Conservation (phyloP, 106 monocot species). For the Allium sativum region DNA sequence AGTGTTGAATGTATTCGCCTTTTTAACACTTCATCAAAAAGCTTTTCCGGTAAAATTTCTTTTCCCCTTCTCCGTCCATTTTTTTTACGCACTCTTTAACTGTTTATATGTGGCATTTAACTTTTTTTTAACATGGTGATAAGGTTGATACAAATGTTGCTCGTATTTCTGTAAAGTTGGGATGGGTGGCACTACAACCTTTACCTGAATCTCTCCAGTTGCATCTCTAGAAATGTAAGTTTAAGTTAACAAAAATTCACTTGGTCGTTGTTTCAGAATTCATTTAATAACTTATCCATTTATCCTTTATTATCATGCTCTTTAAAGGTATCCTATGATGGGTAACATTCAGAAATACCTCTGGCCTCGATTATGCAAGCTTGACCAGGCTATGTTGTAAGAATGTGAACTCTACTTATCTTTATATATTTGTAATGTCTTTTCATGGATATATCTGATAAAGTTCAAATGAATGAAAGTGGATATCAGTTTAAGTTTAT, state of each 20-base stretch:
- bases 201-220: constrained; percentile 92
- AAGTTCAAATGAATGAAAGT: neutral
- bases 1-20: constrained; percentile 97
- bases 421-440: too few species aligned
- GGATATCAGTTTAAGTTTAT: neutral
- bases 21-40: constrained; percentile 81
- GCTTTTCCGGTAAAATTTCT: constrained; percentile 79
- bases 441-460: too few species aligned
- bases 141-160: constrained; percentile 99
- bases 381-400: constrained; percentile 55
- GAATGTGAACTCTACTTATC: constrained; percentile 6
- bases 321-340: constrained; percentile 76
- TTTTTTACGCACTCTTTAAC: neutral
- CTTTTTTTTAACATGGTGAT: too few species aligned
- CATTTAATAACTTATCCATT: neutral
- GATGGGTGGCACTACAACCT: constrained; percentile 98
- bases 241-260: constrained; percentile 1
- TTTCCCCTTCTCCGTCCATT: neutral
- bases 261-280: neutral
- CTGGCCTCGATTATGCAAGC: constrained; percentile 59
- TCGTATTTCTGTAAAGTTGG: constrained; percentile 90
- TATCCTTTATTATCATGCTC: constrained; percentile 6
- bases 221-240: constrained; percentile 95
- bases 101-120: too few species aligned
- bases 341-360: constrained; percentile 78